phyloP scores from a whole-genome alignment of 1,284 basidiomycete genomes.

The Lentinula novae-zelandiae region DNA sequence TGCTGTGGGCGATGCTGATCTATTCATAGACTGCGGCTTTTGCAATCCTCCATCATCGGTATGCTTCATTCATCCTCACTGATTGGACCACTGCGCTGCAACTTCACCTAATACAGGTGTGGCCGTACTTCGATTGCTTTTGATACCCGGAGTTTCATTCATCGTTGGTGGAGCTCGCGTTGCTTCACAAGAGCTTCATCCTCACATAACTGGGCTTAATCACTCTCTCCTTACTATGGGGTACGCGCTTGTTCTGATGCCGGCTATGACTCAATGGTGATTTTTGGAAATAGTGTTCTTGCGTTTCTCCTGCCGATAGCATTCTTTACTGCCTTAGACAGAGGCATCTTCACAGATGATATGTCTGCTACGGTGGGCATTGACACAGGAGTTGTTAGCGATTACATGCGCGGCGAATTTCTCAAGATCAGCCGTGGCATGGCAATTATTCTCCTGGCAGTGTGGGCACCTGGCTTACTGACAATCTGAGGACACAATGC shows the following conservation, averaged over 20 bases:
- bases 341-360: slow-evolving; percentile 20
- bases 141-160: slow-evolving; percentile 49
- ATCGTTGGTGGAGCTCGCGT: slow-evolving; percentile 41
- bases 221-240: slow-evolving; percentile 63
- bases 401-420: slow-evolving; percentile 39
- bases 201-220: slow-evolving; percentile 55
- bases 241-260: slow-evolving; percentile 26
- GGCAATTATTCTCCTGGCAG: slow-evolving; percentile 52
- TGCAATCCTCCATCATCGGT: slow-evolving; percentile 48
- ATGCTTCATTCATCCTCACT: slow-evolving; percentile 6
- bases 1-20: not conserved
- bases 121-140: slow-evolving; percentile 45
- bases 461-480: slow-evolving; percentile 35
- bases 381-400: slow-evolving; percentile 32
- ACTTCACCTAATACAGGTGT: slow-evolving; percentile 31
- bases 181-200: slow-evolving; percentile 45
- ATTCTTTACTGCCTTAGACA: slow-evolving; percentile 59
- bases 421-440: slow-evolving; percentile 61
- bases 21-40: slow-evolving; percentile 31
- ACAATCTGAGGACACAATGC: not conserved
- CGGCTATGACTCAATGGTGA: not conserved
- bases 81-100: not conserved
- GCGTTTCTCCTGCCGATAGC: slow-evolving; percentile 59
- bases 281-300: slow-evolving; percentile 44
- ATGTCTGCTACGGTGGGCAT: slow-evolving; percentile 21